phyloP scores from a whole-genome alignment of 2,329 filamentous ascomycete genomes.

The Botryosphaeria dothidea region DNA sequence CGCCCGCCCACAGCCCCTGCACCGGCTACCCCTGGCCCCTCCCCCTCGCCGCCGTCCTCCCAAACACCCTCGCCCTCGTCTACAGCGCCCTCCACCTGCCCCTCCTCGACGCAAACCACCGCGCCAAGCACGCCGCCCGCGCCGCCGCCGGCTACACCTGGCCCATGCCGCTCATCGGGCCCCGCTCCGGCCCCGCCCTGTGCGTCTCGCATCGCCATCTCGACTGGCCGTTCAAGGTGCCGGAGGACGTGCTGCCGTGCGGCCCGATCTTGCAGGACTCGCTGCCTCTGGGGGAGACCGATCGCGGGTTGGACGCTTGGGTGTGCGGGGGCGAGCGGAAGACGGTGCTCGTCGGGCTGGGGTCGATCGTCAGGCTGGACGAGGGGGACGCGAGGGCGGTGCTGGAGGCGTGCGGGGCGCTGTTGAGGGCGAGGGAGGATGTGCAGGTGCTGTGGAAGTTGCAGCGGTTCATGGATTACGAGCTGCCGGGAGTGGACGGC shows the following conservation, averaged over 20 bases:
- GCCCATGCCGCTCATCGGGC: neutral
- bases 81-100: neutral
- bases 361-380: neutral
- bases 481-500: neutral
- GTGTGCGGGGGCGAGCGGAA: neutral
- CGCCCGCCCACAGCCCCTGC: neutral
- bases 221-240: neutral
- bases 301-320: neutral
- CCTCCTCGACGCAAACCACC: neutral
- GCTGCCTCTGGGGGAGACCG: neutral
- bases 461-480: neutral
- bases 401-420: neutral
- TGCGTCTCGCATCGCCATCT: neutral
- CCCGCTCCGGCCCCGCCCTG: neutral
- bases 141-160: neutral
- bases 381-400: neutral
- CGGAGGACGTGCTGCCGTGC: neutral
- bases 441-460: neutral
- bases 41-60: neutral
- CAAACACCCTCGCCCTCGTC: neutral
- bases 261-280: neutral
- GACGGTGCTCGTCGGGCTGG: neutral
- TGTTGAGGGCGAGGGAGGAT: neutral
- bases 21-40: neutral
- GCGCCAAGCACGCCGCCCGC: neutral